These are phyloP conservation scores for Rhizopogon vulgaris DNA, from an alignment of 768 basidiomycete species.

Conservation along the genomic window DNA sequence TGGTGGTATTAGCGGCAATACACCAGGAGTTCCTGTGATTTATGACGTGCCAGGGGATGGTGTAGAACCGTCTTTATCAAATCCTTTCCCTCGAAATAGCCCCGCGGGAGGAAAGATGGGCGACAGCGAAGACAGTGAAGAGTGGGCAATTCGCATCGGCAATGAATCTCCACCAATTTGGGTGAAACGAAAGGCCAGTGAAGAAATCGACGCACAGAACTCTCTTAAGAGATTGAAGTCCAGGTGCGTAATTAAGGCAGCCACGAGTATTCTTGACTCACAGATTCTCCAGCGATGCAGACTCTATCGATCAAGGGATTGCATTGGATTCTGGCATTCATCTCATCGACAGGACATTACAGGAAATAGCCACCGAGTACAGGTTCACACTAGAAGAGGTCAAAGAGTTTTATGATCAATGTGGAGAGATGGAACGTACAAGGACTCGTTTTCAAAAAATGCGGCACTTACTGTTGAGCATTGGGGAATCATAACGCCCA, in stretches of 20 bases:
- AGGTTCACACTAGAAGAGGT: conserved; percentile 75
- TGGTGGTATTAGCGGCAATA: conserved; percentile 7
- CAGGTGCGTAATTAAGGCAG: conserved; percentile 27
- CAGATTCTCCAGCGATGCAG: neutral
- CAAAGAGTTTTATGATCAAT: conserved; percentile 69
- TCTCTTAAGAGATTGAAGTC: conserved; percentile 38
- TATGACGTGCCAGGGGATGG: conserved; percentile 11
- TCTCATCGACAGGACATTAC: conserved; percentile 59
- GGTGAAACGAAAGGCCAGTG: conserved; percentile 53
- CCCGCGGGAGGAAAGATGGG: conserved; percentile 66
- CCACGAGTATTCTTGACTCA: neutral
- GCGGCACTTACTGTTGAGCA: conserved; percentile 40
- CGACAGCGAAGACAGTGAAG: conserved; percentile 46
- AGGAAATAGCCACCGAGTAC: conserved; percentile 61
- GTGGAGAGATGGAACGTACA: conserved; percentile 65
- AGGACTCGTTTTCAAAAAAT: conserved; percentile 60
- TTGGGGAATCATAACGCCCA: conserved; percentile 16
- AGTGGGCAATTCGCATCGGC: conserved; percentile 66
- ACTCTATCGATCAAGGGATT: neutral
- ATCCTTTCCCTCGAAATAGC: conserved; percentile 28
- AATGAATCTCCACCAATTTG: conserved; percentile 59
- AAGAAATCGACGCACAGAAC: conserved; percentile 28
- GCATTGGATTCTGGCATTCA: conserved; percentile 31
- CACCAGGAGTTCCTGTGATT: conserved; percentile 17
- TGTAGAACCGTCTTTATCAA: conserved; percentile 24